These are phyloP conservation scores for Wallacemonas sp. DNA, from an alignment of 208 protist species.

Conservation along the genomic window DNA sequence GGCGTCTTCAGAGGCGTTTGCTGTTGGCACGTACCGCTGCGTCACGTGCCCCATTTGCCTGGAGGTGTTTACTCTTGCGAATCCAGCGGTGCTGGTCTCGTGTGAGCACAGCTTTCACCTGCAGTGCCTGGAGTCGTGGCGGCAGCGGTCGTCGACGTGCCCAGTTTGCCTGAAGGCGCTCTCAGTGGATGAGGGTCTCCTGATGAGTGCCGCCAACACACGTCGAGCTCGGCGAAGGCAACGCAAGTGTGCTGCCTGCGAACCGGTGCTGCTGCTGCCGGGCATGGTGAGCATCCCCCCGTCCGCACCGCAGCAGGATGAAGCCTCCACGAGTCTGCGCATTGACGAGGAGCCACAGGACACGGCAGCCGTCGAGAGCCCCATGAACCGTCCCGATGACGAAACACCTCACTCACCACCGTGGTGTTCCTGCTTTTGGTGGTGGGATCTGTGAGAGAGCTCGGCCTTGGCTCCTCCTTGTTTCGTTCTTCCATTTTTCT, in stretches of 20 bases:
- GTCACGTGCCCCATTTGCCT: slow-evolving; percentile 80
- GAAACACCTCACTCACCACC: too few relatives aligned
- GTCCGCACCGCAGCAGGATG: too few relatives aligned
- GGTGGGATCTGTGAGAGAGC: background rate
- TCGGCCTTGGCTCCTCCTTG: background rate
- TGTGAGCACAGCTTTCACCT: slow-evolving; percentile 84
- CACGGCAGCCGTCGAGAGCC: background rate
- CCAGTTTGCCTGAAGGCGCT: slow-evolving; percentile 64
- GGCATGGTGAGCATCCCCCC: too few relatives aligned
- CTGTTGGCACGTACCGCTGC: slow-evolving; percentile 69
- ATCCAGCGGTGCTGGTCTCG: slow-evolving; percentile 73
- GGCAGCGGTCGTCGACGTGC: slow-evolving; percentile 60
- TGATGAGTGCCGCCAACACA: slow-evolving; percentile 50
- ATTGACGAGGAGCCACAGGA: too few relatives aligned
- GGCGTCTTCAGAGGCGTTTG: slow-evolving; percentile 51
- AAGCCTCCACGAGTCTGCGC: too few relatives aligned
- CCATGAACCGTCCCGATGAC: too few relatives aligned
- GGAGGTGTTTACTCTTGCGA: slow-evolving; percentile 76
- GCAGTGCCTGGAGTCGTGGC: slow-evolving; percentile 83
- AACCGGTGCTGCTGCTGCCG: background rate
- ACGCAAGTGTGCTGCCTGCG: slow-evolving; percentile 7
- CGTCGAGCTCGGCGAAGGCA: background rate
- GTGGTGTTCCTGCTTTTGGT: background rate
- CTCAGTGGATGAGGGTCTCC: slow-evolving; percentile 33
- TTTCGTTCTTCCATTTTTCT: too few relatives aligned